Evolutionary conservation across 768 basidiomycete genomes (phyloP), one percentile per base, ranked within the genome.

Genomic region (Polyporus arcularius): DNA sequence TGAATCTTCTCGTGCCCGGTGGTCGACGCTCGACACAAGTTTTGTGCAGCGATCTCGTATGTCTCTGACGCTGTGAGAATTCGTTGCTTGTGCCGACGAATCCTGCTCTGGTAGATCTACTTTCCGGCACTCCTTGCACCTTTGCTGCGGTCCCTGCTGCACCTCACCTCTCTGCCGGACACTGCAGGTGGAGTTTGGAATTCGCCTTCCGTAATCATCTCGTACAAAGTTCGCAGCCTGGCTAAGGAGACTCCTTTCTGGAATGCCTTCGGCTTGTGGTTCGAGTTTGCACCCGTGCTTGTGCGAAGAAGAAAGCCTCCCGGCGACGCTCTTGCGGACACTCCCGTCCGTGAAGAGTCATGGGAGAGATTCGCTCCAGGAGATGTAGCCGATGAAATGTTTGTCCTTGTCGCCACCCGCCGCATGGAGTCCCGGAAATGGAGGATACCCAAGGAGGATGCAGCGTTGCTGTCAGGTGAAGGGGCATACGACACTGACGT

Each of bases 81-180:
- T n/a, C 11, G 28, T 40, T 35, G 21, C 47, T 38, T 32, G 15
- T 2, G 35, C 47, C 58, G 43, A 57, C 55, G 16, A 18, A 26
- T 48, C 35, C 14, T 18, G 14, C 43, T 50, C 30, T 48, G 40
- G 31, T 64, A 94, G 89, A 83, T 96, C 12, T 96, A 96, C 73
- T 95, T 95, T 68, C 90, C 91, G 0, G 85, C 90, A 59, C 82
- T 96, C 1, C 79, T 92, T 11, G 89, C 85, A 0, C 89, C 89
- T 4, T 82, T 96, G 16, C 76, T 96, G 18, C 84, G 87, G 2
- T 85, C 89, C 2, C 78, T 96, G 12, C 74, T 96, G 3, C 82
- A 88, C 21, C 78, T 95, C 21, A 87, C 93, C 0, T 83, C 87
- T 1, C 78, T 77, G 4, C 75, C 80, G 0, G 83, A 81, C 62